phyloP scores from a whole-genome alignment of 495 filamentous ascomycete genomes.

The Penicillium pancosmium region DNA sequence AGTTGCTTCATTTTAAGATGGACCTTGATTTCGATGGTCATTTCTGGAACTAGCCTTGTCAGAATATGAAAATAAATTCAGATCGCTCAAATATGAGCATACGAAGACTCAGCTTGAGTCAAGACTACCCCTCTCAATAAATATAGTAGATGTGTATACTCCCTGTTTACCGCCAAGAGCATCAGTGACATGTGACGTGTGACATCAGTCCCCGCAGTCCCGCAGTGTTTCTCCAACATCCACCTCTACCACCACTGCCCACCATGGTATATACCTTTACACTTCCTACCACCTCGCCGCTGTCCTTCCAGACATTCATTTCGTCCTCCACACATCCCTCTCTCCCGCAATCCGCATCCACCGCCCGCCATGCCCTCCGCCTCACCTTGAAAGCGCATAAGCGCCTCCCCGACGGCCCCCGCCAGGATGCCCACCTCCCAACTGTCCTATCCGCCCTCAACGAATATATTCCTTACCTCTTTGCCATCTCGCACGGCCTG shows the following conservation, averaged over 20 bases:
- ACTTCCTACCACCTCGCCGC: conserved; percentile 81
- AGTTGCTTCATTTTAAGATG: too few relatives aligned
- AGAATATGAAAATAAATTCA: too few relatives aligned
- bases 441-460: conserved; percentile 67
- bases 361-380: conserved; percentile 74
- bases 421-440: conserved; percentile 67
- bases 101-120: too few relatives aligned
- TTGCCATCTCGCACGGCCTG: conserved; percentile 72
- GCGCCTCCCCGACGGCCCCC: conserved; percentile 61
- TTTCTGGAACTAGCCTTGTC: too few relatives aligned
- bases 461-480: conserved; percentile 78
- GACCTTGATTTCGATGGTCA: too few relatives aligned
- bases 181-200: conserved; percentile 8
- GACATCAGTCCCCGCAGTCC: conserved; percentile 24
- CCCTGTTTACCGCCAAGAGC: not conserved
- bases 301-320: conserved; percentile 75
- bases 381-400: conserved; percentile 81
- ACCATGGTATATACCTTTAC: conserved; percentile 84
- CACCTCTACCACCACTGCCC: conserved; percentile 12
- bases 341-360: conserved; percentile 74
- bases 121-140: too few relatives aligned
- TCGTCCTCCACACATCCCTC: conserved; percentile 77
- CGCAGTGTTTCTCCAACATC: conserved; percentile 22
- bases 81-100: too few relatives aligned
- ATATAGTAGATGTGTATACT: too few relatives aligned